A percentile compares a stretch with the other conserved stretches of the same genome.
These are phyloP conservation scores for Volvox africanus DNA, from an alignment of 139 green algal genomes.

Conservation along the genomic window DNA sequence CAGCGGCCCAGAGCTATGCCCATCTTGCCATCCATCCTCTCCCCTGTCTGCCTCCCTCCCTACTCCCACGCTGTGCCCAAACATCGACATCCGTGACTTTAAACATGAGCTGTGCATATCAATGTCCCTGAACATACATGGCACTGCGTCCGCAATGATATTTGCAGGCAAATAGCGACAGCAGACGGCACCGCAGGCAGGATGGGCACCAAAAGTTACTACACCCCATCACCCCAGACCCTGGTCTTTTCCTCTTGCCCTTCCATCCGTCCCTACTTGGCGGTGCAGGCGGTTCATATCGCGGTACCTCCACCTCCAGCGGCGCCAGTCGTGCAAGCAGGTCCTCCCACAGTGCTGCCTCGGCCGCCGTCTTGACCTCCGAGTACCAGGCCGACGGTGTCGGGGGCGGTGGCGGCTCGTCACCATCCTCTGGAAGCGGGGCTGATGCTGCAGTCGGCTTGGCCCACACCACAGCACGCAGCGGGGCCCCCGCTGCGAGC, in stretches of 20 bases:
- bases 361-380: conserved; percentile 9
- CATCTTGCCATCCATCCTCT: too few species aligned
- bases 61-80: too few species aligned
- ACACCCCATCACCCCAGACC: too few species aligned
- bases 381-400: conserved; percentile 32
- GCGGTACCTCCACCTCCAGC: conserved; percentile 50
- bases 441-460: not conserved
- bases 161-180: too few species aligned
- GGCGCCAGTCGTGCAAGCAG: conserved; percentile 25
- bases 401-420: not conserved
- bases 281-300: not conserved
- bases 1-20: too few species aligned
- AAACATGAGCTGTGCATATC: too few species aligned
- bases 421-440: not conserved
- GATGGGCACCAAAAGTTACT: too few species aligned
- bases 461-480: conserved; percentile 48
- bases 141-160: too few species aligned
- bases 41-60: too few species aligned
- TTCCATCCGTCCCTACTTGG: not conserved
- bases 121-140: too few species aligned
- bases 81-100: too few species aligned
- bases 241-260: not conserved
- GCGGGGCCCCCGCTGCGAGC: conserved; percentile 48
- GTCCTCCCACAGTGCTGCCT: conserved; percentile 47
- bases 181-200: too few species aligned